Conservation (phyloP, 2,329 filamentous ascomycete genomes). For the Chaetomium globosum region DNA sequence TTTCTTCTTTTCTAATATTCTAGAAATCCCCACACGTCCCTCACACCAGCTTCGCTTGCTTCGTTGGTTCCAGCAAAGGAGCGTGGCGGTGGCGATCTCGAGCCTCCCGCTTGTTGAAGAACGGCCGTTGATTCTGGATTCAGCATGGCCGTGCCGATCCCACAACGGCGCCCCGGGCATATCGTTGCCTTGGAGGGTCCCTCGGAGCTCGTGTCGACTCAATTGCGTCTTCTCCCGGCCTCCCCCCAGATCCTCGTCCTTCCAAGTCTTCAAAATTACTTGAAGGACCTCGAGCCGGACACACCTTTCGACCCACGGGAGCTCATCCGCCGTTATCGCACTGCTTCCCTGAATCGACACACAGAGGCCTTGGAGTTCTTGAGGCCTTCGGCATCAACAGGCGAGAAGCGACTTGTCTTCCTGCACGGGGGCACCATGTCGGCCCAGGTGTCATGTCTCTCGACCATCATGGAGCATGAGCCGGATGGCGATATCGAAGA, state of each 20-base stretch:
- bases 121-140: slow-evolving; percentile 10
- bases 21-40: slow-evolving; percentile 13
- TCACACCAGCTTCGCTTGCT: slow-evolving; percentile 11
- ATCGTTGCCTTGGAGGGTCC: slow-evolving; percentile 65
- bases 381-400: slow-evolving; percentile 46
- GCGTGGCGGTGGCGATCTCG: slow-evolving; percentile 25
- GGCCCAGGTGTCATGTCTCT: slow-evolving; percentile 58
- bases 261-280: slow-evolving; percentile 54
- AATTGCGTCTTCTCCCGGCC: slow-evolving; percentile 61
- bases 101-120: neutral
- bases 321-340: slow-evolving; percentile 54
- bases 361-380: slow-evolving; percentile 57
- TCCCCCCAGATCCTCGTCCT: slow-evolving; percentile 62
- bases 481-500: slow-evolving; percentile 53
- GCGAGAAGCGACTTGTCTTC: slow-evolving; percentile 60
- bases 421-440: slow-evolving; percentile 61
- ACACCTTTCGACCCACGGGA: slow-evolving; percentile 39
- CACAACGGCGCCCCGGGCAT: slow-evolving; percentile 47
- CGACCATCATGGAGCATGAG: slow-evolving; percentile 55
- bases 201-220: slow-evolving; percentile 57
- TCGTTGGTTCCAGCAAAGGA: slow-evolving; percentile 3
- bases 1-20: slow-evolving; percentile 17
- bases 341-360: slow-evolving; percentile 52
- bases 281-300: slow-evolving; percentile 41
- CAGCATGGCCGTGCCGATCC: slow-evolving; percentile 37